These are phyloP conservation scores for Bauhinia variegata DNA, from an alignment of 306 rosid genomes.

Conservation along the genomic window DNA sequence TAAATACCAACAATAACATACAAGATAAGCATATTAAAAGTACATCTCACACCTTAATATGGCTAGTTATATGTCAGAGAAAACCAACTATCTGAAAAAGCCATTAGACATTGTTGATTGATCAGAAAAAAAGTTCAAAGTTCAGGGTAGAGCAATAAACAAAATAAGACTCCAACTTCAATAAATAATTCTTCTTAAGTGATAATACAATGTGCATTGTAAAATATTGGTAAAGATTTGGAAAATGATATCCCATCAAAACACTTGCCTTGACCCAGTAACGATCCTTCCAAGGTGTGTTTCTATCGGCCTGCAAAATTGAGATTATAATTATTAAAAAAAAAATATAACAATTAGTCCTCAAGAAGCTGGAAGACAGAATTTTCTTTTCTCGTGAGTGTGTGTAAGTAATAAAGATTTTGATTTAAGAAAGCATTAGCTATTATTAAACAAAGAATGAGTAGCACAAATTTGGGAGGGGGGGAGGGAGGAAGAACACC, in stretches of 20 bases:
- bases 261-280: conserved; percentile 97
- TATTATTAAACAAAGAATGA: no score
- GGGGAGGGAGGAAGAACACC: not conserved
- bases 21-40: not conserved
- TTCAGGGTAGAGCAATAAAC: not conserved
- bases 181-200: not conserved
- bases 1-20: not conserved
- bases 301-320: conserved; percentile 75
- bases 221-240: not conserved
- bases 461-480: no score
- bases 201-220: not conserved
- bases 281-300: conserved; percentile 71
- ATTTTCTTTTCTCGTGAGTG: not conserved
- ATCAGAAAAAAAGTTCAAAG: not conserved
- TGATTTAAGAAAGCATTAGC: not conserved
- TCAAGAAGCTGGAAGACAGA: conserved; percentile 11
- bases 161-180: conserved; percentile 13
- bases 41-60: not conserved
- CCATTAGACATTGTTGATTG: not conserved
- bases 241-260: conserved; percentile 29
- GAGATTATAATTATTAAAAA: conserved; percentile 3
- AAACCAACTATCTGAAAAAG: no score
- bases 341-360: not conserved
- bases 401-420: not conserved
- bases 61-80: not conserved